Evolutionary conservation across 208 protist genomes (phyloP).

Genomic region (Leishmania aethiopica): DNA sequence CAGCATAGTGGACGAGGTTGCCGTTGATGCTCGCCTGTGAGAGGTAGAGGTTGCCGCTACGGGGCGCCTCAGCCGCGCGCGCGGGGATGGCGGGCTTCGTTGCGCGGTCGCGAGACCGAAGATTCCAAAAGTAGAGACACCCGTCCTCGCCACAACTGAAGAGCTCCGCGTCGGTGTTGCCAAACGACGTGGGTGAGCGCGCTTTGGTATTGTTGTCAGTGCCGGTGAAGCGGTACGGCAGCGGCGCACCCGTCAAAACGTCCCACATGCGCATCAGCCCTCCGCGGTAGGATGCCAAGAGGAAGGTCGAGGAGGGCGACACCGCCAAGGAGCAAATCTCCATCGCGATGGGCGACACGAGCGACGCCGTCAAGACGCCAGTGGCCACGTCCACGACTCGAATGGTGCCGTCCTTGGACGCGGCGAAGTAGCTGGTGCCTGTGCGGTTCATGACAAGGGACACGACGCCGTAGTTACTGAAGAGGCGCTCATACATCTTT

Average conservation of each 20-base stretch:
- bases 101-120: constrained; percentile 18
- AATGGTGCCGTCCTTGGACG: constrained; percentile 72
- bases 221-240: constrained; percentile 61
- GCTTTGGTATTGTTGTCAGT: constrained; percentile 66
- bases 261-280: constrained; percentile 82
- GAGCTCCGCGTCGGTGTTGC: constrained; percentile 57
- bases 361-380: constrained; percentile 62
- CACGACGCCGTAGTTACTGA: constrained; percentile 63
- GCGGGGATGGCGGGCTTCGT: background rate
- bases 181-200: constrained; percentile 56
- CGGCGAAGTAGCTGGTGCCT: constrained; percentile 80
- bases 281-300: constrained; percentile 74
- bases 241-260: constrained; percentile 55
- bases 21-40: background rate
- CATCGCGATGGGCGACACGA: constrained; percentile 64
- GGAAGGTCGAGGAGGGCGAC: constrained; percentile 71
- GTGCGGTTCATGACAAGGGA: constrained; percentile 63
- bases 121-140: constrained; percentile 75
- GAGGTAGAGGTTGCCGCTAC: constrained; percentile 13
- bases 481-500: constrained; percentile 73
- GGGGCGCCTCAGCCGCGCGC: background rate
- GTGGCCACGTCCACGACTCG: constrained; percentile 80
- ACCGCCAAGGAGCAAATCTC: constrained; percentile 76
- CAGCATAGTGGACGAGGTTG: constrained; percentile 22
- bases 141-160: constrained; percentile 75